Evolutionary conservation across 1,139 yeast species (phyloP).

Genomic region (Pichia sp.): DNA sequence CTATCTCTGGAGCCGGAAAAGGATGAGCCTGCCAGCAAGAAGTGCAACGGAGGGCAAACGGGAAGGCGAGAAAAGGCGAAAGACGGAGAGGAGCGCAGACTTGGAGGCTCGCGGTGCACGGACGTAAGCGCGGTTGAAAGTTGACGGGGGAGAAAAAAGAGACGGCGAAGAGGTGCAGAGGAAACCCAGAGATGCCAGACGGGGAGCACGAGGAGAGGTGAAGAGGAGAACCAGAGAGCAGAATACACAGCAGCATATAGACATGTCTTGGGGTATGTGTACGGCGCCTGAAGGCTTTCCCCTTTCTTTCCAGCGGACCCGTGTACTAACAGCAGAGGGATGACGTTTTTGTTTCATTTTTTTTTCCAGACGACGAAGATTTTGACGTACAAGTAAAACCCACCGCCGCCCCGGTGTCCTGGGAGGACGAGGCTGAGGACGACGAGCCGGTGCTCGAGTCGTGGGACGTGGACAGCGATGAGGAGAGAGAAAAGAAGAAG

Average conservation of each 20-base stretch:
- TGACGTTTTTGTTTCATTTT: neutral
- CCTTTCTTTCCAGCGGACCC: too few relatives aligned
- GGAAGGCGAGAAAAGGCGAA: neutral
- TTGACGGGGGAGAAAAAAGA: neutral
- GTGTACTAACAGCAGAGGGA: too few relatives aligned
- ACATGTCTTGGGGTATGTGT: slow-evolving; percentile 25
- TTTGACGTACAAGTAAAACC: slow-evolving; percentile 59
- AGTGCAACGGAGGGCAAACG: too few relatives aligned
- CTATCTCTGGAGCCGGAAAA: neutral
- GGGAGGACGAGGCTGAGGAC: slow-evolving; percentile 65
- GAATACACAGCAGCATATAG: neutral
- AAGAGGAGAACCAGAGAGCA: neutral
- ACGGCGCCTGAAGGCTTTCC: neutral
- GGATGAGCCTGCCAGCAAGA: neutral
- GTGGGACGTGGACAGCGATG: slow-evolving; percentile 79
- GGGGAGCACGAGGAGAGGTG: neutral
- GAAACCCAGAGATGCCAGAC: neutral
- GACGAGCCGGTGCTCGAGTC: slow-evolving; percentile 75
- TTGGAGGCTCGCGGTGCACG: too few relatives aligned
- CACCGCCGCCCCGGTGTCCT: slow-evolving; percentile 54
- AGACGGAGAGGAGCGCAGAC: neutral
- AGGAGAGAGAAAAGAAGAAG: slow-evolving; percentile 47
- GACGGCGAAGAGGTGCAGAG: too few relatives aligned
- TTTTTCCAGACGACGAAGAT: slow-evolving; percentile 71
- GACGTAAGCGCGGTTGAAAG: neutral